Base-by-base conservation (phyloP, 169 alveolate species). In the Plasmodium vinckei region DNA sequence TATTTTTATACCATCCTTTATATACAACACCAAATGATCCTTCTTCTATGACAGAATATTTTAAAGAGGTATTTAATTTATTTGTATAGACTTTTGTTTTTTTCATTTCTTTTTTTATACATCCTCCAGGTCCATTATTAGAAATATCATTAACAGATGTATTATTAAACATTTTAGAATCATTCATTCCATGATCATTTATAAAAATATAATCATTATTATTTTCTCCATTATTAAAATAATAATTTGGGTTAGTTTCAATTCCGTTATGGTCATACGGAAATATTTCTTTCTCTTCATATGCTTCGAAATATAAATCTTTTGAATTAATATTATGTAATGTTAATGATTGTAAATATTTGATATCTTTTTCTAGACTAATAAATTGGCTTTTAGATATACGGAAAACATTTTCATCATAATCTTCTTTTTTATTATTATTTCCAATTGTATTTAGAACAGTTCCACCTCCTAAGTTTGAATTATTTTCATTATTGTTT, bases 11-110 rank as follows among this genome's bases (percentile, higher is more conserved):
- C 77, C 89, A 92, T 13, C 97, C 97, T 42, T 87, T 87, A 65
- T 94, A 95, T 12, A 95, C 97, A 2, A 92, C 94, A 17, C 97
- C 97, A 63, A 95, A 95, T 47, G 95, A 93, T 0, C 97, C 97
- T 65, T 95, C 97, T 61, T 95, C 95, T 3, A 93, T 87, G 9
- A 87, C 92, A 6, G 87, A 87, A 82, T 93, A 93, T 56, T 72
- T 87, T 17, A 77, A n/a, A 15, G 49, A 49, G 27, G 51, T 64
- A 57, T 67, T 61, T n/a, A 64, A 63, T 25, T 27, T 64, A n/a
- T 63, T 64, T 19, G 65, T 77, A 10, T 63, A 63, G 12, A 57
- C 21, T 15, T 64, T 77, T 1, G 77, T 49, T 51, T 19, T 33
- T 23, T 44, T 64, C 57, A n/a, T 64, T 63, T 63, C 88, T 13